Evolutionary conservation across 2,329 filamentous ascomycete genomes (phyloP).

Genomic region (Xylaria sp.): DNA sequence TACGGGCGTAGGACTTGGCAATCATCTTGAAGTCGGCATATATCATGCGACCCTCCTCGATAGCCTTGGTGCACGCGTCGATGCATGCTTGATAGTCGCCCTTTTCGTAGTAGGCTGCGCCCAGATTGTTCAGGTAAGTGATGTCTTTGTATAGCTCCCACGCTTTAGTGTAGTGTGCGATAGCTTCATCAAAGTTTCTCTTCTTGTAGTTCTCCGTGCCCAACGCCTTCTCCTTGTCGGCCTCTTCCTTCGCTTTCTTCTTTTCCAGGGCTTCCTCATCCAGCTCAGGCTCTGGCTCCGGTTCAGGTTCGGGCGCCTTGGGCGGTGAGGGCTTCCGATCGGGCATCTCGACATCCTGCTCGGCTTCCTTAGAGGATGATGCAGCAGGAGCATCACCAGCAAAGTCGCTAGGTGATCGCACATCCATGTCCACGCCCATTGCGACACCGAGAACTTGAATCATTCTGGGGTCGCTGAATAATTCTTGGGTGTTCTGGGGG

Average conservation of each 20-base stretch:
- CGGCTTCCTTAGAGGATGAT: slow-evolving; percentile 59
- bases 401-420: slow-evolving; percentile 57
- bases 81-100: slow-evolving; percentile 91
- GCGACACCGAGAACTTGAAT: slow-evolving; percentile 93
- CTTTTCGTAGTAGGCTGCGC: slow-evolving; percentile 95
- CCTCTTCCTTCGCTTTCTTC: slow-evolving; percentile 90
- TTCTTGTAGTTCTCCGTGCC: slow-evolving; percentile 99
- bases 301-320: slow-evolving; percentile 62
- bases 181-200: slow-evolving; percentile 93
- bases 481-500: slow-evolving; percentile 79
- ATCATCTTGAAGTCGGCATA: slow-evolving; percentile 98
- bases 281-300: slow-evolving; percentile 73
- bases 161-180: slow-evolving; percentile 92
- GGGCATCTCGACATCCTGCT: slow-evolving; percentile 82
- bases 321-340: slow-evolving; percentile 69
- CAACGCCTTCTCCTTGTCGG: slow-evolving; percentile 92
- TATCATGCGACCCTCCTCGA: slow-evolving; percentile 88
- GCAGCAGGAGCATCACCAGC: slow-evolving; percentile 50
- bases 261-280: slow-evolving; percentile 87
- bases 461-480: slow-evolving; percentile 91
- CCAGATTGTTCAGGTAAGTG: slow-evolving; percentile 96
- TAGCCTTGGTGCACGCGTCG: slow-evolving; percentile 85
- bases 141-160: slow-evolving; percentile 97
- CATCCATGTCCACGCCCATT: slow-evolving; percentile 91
- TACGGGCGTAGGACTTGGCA: slow-evolving; percentile 96